Evolutionary conservation across 2,329 filamentous ascomycete genomes (phyloP).

Genomic region (Pseudovirgaria hyperparasitica): DNA sequence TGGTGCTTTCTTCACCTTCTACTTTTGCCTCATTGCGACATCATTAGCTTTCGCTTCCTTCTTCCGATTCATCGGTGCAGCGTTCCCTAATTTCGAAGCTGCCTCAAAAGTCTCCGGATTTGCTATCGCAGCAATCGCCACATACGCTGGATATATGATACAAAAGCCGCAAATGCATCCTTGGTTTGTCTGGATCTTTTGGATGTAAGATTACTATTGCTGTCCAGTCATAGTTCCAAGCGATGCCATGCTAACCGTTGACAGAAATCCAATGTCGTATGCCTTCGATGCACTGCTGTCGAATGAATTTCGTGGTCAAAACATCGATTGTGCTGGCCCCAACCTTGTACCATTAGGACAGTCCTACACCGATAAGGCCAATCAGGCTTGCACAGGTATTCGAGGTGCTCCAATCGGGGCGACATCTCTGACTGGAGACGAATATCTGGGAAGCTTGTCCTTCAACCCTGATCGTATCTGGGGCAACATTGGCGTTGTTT

Average conservation of each 20-base stretch:
- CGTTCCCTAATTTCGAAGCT: constrained; percentile 48
- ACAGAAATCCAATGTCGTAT: constrained; percentile 26
- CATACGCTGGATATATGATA: constrained; percentile 49
- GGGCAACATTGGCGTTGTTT: constrained; percentile 25
- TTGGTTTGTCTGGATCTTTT: constrained; percentile 38
- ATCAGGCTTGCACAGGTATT: constrained; percentile 46
- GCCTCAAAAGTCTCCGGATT: constrained; percentile 44
- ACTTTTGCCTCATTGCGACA: constrained; percentile 56
- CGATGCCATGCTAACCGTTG: constrained; percentile 29
- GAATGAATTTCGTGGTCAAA: constrained; percentile 10
- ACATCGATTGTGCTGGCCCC: constrained; percentile 35
- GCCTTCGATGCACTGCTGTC: constrained; percentile 6
- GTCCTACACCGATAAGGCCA: constrained; percentile 26
- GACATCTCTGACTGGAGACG: constrained; percentile 41
- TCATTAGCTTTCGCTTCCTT: constrained; percentile 70
- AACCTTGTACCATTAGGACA: constrained; percentile 41
- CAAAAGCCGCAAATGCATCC: constrained; percentile 37
- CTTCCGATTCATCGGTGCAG: constrained; percentile 62
- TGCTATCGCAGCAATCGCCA: constrained; percentile 44
- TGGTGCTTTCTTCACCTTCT: constrained; percentile 69
- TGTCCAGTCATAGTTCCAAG: constrained; percentile 1
- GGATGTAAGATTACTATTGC: constrained; percentile 36
- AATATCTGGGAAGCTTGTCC: constrained; percentile 43
- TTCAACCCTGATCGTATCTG: constrained; percentile 15
- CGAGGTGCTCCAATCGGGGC: constrained; percentile 40